Conservation (phyloP, 2,329 filamentous ascomycete species). For the Hypocreales sp. region DNA sequence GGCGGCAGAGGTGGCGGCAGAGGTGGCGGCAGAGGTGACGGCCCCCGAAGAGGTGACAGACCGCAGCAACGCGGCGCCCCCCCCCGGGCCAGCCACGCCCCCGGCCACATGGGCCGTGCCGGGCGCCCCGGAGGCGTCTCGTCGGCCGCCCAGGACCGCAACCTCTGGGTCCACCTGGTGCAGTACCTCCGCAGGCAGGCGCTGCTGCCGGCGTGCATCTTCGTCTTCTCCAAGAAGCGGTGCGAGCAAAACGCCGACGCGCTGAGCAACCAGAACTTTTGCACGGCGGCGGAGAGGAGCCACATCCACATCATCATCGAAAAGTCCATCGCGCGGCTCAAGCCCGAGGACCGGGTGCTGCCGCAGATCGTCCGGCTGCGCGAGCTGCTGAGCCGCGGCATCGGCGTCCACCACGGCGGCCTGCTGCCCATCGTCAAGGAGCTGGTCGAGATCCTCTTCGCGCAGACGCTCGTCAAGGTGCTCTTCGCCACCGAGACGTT, state of each 20-base stretch:
- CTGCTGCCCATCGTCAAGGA: conserved; percentile 94
- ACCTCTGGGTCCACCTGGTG: conserved; percentile 90
- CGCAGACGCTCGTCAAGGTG: conserved; percentile 87
- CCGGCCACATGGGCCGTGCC: conserved; percentile 79
- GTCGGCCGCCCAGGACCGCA: conserved; percentile 86
- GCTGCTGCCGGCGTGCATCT: conserved; percentile 85
- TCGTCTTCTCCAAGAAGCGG: conserved; percentile 95
- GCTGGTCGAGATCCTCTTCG: conserved; percentile 91
- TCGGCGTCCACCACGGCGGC: conserved; percentile 92
- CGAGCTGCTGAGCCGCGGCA: conserved; percentile 72
- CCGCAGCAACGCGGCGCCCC: conserved; percentile 35
- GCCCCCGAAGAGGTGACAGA: conserved; percentile 34
- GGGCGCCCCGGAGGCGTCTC: conserved; percentile 77
- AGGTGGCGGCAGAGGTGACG: conserved; percentile 25
- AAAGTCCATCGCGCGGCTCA: conserved; percentile 80
- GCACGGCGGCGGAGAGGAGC: conserved; percentile 86
- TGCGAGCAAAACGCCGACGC: conserved; percentile 97
- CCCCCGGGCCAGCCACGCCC: conserved; percentile 42
- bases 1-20: conserved; percentile 19
- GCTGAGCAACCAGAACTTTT: conserved; percentile 88
- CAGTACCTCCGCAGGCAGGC: conserved; percentile 78
- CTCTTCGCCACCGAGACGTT: conserved; percentile 97
- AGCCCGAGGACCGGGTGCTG: conserved; percentile 76
- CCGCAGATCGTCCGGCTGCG: conserved; percentile 82
- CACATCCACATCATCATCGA: conserved; percentile 96